A percentile compares a stretch with the other conserved stretches of the same genome.
phyloP scores from a whole-genome alignment of 805 yeast species.

The Hanseniaspora singularis region DNA sequence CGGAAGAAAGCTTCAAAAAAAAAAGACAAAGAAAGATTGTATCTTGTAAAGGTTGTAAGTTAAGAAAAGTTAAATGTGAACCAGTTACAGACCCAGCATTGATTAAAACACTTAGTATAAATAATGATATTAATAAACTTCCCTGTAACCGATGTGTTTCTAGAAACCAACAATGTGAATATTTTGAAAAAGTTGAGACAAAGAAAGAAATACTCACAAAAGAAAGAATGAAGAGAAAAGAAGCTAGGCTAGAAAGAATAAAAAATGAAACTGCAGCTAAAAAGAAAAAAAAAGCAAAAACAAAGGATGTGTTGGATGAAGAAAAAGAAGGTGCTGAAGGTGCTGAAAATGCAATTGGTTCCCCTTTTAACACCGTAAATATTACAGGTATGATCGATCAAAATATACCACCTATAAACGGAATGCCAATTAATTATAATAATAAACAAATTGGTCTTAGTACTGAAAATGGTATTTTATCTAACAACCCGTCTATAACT shows the following conservation, averaged over 20 bases:
- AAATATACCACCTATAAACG: too few species aligned
- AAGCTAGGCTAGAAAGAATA: too few species aligned
- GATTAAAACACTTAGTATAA: not conserved
- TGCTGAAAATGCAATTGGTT: too few species aligned
- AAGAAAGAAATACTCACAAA: not conserved
- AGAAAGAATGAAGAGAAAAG: not conserved
- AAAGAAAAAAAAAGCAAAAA: not conserved
- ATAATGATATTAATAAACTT: not conserved
- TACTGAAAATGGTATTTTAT: too few species aligned
- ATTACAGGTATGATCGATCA: too few species aligned
- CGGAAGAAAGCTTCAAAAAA: conserved; percentile 15
- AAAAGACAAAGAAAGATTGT: conserved; percentile 25
- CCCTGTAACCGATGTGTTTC: conserved; percentile 12
- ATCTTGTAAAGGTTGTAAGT: conserved; percentile 47
- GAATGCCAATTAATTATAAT: too few species aligned
- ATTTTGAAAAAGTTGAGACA: conserved; percentile 6
- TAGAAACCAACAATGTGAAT: conserved; percentile 1
- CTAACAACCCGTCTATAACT: too few species aligned
- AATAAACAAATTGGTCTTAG: too few species aligned
- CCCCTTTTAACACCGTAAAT: too few species aligned
- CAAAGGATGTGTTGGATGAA: too few species aligned
- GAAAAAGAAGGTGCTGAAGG: too few species aligned
- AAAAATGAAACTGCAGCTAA: not conserved
- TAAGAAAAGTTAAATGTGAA: conserved; percentile 55
- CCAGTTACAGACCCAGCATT: conserved; percentile 31